These are phyloP conservation scores for Ustanciosporium gigantosporum DNA, from an alignment of 1,284 basidiomycete species.

Conservation along the genomic window DNA sequence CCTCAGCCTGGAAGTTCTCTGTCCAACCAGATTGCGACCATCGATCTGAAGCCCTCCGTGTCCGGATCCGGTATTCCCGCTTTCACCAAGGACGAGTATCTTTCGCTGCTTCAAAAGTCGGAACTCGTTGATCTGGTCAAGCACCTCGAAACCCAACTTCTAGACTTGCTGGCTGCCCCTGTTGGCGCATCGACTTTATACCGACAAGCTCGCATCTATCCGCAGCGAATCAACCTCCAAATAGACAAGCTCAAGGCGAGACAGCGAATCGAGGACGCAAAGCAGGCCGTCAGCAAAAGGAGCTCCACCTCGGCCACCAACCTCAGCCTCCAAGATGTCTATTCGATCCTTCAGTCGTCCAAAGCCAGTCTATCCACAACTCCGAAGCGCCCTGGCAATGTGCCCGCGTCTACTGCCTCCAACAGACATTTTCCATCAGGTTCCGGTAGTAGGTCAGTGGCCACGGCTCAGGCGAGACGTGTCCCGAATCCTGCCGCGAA, in stretches of 20 bases:
- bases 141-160: slow-evolving; percentile 36
- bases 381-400: not conserved
- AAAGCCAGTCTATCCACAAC: slow-evolving; percentile 5
- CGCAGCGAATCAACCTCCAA: slow-evolving; percentile 24
- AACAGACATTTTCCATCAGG: no score
- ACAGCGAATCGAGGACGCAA: slow-evolving; percentile 8
- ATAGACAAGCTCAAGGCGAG: slow-evolving; percentile 31
- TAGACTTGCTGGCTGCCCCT: slow-evolving; percentile 19
- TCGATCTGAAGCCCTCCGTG: slow-evolving; percentile 24
- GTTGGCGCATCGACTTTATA: slow-evolving; percentile 27
- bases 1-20: slow-evolving; percentile 30
- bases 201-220: slow-evolving; percentile 32
- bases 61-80: slow-evolving; percentile 17
- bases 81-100: slow-evolving; percentile 15
- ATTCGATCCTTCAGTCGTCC: slow-evolving; percentile 21
- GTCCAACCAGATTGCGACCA: slow-evolving; percentile 23
- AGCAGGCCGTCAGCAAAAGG: not conserved
- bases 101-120: slow-evolving; percentile 30
- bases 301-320: slow-evolving; percentile 3
- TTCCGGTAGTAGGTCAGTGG: no score
- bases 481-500: not conserved
- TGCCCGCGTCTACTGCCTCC: not conserved
- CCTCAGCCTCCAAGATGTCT: slow-evolving; percentile 35
- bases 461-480: not conserved
- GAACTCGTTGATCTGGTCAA: slow-evolving; percentile 41